Conservation (phyloP, 2,329 filamentous ascomycete species). For the Fusarium sp. region DNA sequence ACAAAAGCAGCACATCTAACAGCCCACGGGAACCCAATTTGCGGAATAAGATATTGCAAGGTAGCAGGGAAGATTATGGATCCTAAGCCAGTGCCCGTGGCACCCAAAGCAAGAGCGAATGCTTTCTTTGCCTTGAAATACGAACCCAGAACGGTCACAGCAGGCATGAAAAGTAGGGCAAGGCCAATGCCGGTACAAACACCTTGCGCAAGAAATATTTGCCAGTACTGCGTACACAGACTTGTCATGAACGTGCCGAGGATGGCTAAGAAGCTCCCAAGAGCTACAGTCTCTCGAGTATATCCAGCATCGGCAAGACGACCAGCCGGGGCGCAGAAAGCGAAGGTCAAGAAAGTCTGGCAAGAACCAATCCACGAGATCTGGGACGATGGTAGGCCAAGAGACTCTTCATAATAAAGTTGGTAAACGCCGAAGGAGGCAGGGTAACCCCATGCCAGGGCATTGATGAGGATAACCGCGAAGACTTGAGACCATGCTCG, state of each 20-base stretch:
- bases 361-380: constrained; percentile 61
- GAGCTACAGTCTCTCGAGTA: constrained; percentile 53
- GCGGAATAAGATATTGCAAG: constrained; percentile 67
- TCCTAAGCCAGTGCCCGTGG: constrained; percentile 67
- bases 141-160: constrained; percentile 69
- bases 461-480: constrained; percentile 60
- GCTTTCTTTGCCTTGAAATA: constrained; percentile 69
- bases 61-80: constrained; percentile 67
- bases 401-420: constrained; percentile 56
- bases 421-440: constrained; percentile 66
- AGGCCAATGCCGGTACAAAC: constrained; percentile 63
- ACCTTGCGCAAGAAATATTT: constrained; percentile 66
- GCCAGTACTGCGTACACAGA: constrained; percentile 60
- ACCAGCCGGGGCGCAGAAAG: constrained; percentile 60
- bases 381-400: constrained; percentile 51
- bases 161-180: constrained; percentile 68
- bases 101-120: constrained; percentile 69
- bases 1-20: constrained; percentile 74
- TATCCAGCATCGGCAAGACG: constrained; percentile 63
- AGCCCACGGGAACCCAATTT: constrained; percentile 71
- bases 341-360: constrained; percentile 63
- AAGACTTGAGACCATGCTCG: constrained; percentile 63
- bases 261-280: constrained; percentile 56
- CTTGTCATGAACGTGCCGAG: constrained; percentile 62
- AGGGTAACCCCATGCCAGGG: constrained; percentile 62